Evolutionary conservation across 805 yeast genomes (phyloP), one percentile per base, ranked within the genome.

Genomic region (Candida vaughaniae): DNA sequence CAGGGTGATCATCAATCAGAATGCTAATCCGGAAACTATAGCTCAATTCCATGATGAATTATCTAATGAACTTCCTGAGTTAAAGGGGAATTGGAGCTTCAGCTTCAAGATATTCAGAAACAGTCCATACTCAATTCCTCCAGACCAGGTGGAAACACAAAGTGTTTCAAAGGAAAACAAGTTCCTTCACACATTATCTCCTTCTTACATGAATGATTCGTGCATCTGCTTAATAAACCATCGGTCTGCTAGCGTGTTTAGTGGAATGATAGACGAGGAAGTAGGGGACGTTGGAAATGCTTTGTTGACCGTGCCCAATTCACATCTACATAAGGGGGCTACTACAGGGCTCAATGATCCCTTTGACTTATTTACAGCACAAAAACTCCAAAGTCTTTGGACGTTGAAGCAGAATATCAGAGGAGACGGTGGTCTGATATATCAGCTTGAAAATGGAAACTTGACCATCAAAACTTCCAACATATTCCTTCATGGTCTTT

Each of bases 401-500:
- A 60, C 69, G 0, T 68, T 76, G 29, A 66, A 86, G 42, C 95
- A 86, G 55, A 66, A 75, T 7, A 71, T 85, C 33, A 75, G 77
- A 49, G 93, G 91, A 1, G 90, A 84, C 42, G 82, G 84, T 7
- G 95, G 95, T 0, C 72, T 73, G 36, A 74, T 77, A 4, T 85
- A 81, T 51, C 74, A 75, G 42, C 51, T 84, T 3, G 73, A 69
- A 56, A 56, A 62, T 31, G 82, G 81, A 11, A 68, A 63, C 26
- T 67, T 80, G 47, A 60, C 65, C 6, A 62, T 86, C 3, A 63
- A 87, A 26, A 75, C 89, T 0, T 80, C 85, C 29, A 86, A 85
- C 52, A 77, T 85, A 26, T 78, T 80, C 33, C 66, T 85, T 10
- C 89, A 84, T 52, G 95, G 95, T 1, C 69, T 69, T 14, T 85